Evolutionary conservation across 441 rosid genomes (phyloP), one percentile per base, ranked within the genome.

Genomic region (Eutrema salsugineum): DNA sequence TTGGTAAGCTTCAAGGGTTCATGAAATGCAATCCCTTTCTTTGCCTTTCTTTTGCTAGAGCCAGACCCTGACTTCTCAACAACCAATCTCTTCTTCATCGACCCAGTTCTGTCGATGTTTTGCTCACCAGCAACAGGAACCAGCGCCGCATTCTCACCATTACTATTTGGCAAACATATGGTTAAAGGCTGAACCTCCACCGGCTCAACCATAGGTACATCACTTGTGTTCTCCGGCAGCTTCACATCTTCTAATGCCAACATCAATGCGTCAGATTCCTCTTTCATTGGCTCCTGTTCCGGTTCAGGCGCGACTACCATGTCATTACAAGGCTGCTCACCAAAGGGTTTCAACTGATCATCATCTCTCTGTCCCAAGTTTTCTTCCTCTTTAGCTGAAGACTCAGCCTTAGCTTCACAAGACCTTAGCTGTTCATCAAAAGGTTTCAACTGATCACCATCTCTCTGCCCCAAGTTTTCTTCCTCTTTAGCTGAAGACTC

Each of bases 1-100:
- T 8, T 48, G 11, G 47, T 35, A 69, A 60, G 28, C 67, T 79
- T 82, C 44, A 33, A 71, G 33, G 78, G 44, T 32, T 55, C 75
- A 53, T 67, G 62, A 17, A 35, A 22, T 1, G 72, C 63, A 75
- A 66, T 60, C 11, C 61, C 51, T 73, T 69, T 76, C 75, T 60
- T 80, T 10, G 79, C 78, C 44, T 77, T 75, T 24, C 51, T 30
- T 30, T 1, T 30, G 33, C 33, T 30, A 28, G 6, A 5, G 1
- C 32, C 32, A 28, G 32, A 28, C 33, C 8, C 33, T 8, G 8
- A 6, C 33, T 30, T 30, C 27, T 24, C 3, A 24, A 24, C 4
- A 24, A 24, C 27, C 27, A 24, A 24, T 24, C 27, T 24, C 27
- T 24, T 24, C 27, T 4, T 3, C 27, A 24, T 24, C 27, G 27